Conservation (phyloP, 2,329 filamentous ascomycete genomes). For the Ophiostoma perfectum region DNA sequence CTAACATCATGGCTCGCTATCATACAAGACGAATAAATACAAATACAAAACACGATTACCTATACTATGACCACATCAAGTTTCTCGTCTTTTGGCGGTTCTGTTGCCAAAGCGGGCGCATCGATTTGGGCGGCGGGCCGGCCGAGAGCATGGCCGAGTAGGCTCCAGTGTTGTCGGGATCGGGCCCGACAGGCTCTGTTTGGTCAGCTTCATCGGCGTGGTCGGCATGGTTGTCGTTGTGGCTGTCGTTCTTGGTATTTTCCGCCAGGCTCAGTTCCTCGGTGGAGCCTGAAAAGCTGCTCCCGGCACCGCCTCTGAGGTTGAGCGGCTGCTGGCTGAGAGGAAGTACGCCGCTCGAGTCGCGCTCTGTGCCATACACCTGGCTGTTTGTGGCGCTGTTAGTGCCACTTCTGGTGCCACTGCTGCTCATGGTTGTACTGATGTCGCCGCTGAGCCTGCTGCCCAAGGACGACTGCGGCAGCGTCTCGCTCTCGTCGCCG, state of each 20-base stretch:
- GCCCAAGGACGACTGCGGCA: neutral
- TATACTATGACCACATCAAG: conserved; percentile 37
- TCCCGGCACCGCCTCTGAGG: conserved; percentile 16
- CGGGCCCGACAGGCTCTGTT: neutral
- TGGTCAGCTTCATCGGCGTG: neutral
- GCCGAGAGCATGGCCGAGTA: conserved; percentile 7
- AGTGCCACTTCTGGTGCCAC: neutral
- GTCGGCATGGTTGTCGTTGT: neutral
- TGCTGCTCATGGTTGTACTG: neutral
- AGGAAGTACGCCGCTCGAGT: conserved; percentile 11
- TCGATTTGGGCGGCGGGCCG: conserved; percentile 2
- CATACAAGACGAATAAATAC: neutral
- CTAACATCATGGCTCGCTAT: neutral
- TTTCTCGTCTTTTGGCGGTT: conserved; percentile 46
- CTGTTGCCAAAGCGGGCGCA: conserved; percentile 49
- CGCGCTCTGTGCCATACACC: conserved; percentile 3
- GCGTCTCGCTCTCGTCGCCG: neutral
- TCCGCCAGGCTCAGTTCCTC: neutral
- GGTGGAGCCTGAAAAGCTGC: neutral
- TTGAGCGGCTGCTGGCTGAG: neutral
- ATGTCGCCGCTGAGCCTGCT: neutral
- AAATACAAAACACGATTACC: neutral
- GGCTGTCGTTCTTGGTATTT: neutral
- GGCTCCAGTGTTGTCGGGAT: neutral
- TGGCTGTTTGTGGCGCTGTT: neutral